Percentiles rank a stretch among this genome's conserved stretches.
phyloP scores from a whole-genome alignment of 257 asterid genomes.

The Mentha longifolia region DNA sequence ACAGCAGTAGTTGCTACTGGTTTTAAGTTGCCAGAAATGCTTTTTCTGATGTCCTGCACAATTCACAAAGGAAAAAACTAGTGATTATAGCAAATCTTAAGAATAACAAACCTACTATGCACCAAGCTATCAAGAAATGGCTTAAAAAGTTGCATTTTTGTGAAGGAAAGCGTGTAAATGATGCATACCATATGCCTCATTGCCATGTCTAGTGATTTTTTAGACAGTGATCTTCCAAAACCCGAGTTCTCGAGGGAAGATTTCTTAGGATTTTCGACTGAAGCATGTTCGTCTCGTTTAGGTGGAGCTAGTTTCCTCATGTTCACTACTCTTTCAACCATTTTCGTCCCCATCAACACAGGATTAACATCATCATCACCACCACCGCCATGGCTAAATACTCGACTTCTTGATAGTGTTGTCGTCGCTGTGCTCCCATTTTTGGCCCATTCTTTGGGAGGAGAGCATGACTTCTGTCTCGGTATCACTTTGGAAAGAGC shows the following conservation, averaged over 20 bases:
- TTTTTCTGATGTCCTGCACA: constrained; percentile 67
- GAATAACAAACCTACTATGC: not conserved
- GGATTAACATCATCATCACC: constrained; percentile 71
- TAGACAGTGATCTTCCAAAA: constrained; percentile 82
- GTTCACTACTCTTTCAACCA: constrained; percentile 95
- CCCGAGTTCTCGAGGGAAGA: constrained; percentile 59
- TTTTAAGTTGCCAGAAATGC: constrained; percentile 44
- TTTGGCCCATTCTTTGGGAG: constrained; percentile 49
- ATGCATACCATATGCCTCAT: constrained; percentile 81
- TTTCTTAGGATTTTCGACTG: constrained; percentile 48
- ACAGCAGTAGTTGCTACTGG: constrained; percentile 36
- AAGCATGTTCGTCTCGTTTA: constrained; percentile 48
- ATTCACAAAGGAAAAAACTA: constrained; percentile 3
- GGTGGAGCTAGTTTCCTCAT: constrained; percentile 96
- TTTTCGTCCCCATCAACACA: constrained; percentile 69
- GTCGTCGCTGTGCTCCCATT: constrained; percentile 27
- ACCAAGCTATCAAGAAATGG: not conserved
- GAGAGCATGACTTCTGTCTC: constrained; percentile 70
- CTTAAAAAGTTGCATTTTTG: not conserved
- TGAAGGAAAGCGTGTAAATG: constrained; percentile 6
- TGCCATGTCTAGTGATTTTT: constrained; percentile 86
- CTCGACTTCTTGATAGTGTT: constrained; percentile 54
- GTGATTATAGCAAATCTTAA: not conserved
- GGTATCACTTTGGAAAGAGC: constrained; percentile 42
- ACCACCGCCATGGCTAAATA: constrained; percentile 36